Evolutionary conservation across 805 yeast species (phyloP).

Genomic region (Saccharomycopsis selenospora): DNA sequence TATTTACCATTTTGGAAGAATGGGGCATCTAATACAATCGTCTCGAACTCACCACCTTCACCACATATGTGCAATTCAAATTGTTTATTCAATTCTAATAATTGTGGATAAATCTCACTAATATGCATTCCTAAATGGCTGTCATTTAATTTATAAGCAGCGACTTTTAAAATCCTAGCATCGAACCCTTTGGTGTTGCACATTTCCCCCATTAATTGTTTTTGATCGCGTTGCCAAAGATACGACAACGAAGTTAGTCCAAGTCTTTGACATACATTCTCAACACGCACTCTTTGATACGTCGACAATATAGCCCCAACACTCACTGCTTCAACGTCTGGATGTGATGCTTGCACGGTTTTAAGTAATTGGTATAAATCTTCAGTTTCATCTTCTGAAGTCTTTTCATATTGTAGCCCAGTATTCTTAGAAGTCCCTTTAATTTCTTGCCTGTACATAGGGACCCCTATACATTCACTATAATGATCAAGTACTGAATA

Average conservation of each 20-base stretch:
- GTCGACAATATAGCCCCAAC: conserved; percentile 95
- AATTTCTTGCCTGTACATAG: conserved; percentile 67
- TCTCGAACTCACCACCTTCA: conserved; percentile 98
- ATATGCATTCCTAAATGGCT: conserved; percentile 64
- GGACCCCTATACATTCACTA: conserved; percentile 65
- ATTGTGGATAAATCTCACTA: conserved; percentile 49
- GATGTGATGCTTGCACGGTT: conserved; percentile 44
- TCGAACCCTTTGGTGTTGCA: conserved; percentile 37
- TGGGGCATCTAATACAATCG: conserved; percentile 86
- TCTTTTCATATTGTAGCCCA: conserved; percentile 58
- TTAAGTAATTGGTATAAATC: conserved; percentile 55
- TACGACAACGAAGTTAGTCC: conserved; percentile 65
- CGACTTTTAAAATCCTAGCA: conserved; percentile 86
- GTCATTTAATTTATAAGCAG: conserved; percentile 75
- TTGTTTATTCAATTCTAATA: conserved; percentile 48
- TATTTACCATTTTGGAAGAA: conserved; percentile 54
- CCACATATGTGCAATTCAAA: conserved; percentile 94
- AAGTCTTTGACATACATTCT: conserved; percentile 73
- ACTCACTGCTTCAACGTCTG: conserved; percentile 77
- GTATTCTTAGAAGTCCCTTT: conserved; percentile 56
- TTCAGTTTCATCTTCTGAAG: conserved; percentile 79
- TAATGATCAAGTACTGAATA: conserved; percentile 66
- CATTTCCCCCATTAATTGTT: conserved; percentile 66
- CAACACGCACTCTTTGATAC: conserved; percentile 93
- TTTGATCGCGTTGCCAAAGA: conserved; percentile 87